Conservation (phyloP, 371 early-diverging fungal genomes). For the Mortierella sp. region DNA sequence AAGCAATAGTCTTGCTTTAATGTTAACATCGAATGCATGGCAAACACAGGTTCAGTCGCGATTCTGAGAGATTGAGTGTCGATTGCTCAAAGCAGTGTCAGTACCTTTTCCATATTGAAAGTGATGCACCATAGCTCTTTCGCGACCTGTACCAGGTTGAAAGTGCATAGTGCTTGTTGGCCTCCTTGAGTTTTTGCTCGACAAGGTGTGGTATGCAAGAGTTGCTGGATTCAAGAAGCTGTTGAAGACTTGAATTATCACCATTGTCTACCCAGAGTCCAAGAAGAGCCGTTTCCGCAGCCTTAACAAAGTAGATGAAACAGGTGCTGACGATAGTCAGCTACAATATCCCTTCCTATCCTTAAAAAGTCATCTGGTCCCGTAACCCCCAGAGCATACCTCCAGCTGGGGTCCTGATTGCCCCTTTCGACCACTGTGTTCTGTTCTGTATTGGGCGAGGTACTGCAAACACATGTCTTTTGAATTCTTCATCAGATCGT, state of each 20-base stretch:
- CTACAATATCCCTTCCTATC: no score
- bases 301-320: conserved; percentile 46
- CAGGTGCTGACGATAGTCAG: neutral
- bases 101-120: conserved; percentile 79
- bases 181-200: conserved; percentile 45
- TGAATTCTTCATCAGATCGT: conserved; percentile 66
- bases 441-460: conserved; percentile 56
- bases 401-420: conserved; percentile 41
- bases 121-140: conserved; percentile 59
- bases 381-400: conserved; percentile 1
- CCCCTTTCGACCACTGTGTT: conserved; percentile 7
- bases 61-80: no score
- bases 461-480: conserved; percentile 64
- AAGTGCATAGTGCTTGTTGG: conserved; percentile 70
- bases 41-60: neutral
- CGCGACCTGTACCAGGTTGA: conserved; percentile 71
- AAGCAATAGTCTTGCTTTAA: conserved; percentile 58
- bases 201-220: conserved; percentile 65
- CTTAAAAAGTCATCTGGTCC: no score
- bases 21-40: neutral
- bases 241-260: conserved; percentile 55
- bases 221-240: conserved; percentile 64
- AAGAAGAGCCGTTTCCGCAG: conserved; percentile 73
- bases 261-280: conserved; percentile 66
- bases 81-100: neutral